phyloP scores from a whole-genome alignment of 2,329 filamentous ascomycete genomes.

The Lasiodiplodia citricola region DNA sequence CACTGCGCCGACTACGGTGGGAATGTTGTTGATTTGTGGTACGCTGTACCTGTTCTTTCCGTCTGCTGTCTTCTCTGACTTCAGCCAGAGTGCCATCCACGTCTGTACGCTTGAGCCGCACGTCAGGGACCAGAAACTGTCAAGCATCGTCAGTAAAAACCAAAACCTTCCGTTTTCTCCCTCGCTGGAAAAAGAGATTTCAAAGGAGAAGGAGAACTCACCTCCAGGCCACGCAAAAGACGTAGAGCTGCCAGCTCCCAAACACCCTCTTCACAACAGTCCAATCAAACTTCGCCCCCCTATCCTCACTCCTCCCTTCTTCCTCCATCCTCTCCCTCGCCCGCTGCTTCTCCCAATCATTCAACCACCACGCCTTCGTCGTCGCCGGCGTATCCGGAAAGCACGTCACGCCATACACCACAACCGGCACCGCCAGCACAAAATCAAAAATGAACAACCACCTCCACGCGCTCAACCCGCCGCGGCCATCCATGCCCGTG shows the following conservation, averaged over 20 bases:
- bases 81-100: constrained; percentile 50
- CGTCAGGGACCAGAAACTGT: constrained; percentile 48
- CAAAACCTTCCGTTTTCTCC: too few species aligned
- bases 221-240: constrained; percentile 46
- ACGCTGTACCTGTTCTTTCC: constrained; percentile 37
- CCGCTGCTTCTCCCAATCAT: constrained; percentile 31
- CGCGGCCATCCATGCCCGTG: constrained; percentile 24
- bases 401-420: constrained; percentile 43
- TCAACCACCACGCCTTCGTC: constrained; percentile 51
- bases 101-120: constrained; percentile 47
- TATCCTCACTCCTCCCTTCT: constrained; percentile 46
- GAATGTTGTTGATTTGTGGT: constrained; percentile 53
- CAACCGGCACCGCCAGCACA: constrained; percentile 46
- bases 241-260: constrained; percentile 52
- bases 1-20: constrained; percentile 49
- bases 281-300: constrained; percentile 44
- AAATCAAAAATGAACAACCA: constrained; percentile 33
- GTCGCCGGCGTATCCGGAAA: constrained; percentile 53
- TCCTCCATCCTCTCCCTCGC: constrained; percentile 34
- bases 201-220: neutral
- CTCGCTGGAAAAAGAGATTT: too few species aligned
- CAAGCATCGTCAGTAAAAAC: neutral
- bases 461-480: constrained; percentile 25
- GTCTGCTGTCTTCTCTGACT: constrained; percentile 34
- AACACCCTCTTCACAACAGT: constrained; percentile 47